These are phyloP conservation scores for Aspergillus flavus DNA, from an alignment of 2,329 filamentous ascomycete genomes.

Conservation along the genomic window DNA sequence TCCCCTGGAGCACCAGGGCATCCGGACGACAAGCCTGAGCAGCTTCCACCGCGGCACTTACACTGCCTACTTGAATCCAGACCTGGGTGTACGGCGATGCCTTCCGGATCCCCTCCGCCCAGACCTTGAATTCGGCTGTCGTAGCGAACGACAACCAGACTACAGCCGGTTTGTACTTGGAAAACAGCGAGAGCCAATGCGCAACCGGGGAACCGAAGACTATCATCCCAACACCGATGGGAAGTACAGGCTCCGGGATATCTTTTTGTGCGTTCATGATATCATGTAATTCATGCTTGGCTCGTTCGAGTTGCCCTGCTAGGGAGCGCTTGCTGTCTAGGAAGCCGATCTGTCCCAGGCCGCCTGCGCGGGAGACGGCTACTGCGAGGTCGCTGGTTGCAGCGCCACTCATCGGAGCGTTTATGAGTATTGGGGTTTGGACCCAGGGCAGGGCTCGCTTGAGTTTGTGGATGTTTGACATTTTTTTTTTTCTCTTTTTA, in stretches of 20 bases:
- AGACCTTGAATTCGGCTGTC: constrained; percentile 12
- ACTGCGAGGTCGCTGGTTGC: constrained; percentile 16
- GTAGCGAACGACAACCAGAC: constrained; percentile 21
- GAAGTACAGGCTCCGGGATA: not conserved
- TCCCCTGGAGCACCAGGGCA: constrained; percentile 20
- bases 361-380: constrained; percentile 17
- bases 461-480: not conserved
- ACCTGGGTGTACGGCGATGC: not conserved
- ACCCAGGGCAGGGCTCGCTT: constrained; percentile 19
- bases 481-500: not conserved
- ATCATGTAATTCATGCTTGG: constrained; percentile 3
- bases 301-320: not conserved
- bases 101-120: constrained; percentile 14
- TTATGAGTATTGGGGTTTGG: constrained; percentile 16
- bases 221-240: not conserved
- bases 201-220: not conserved
- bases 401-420: constrained; percentile 22
- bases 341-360: constrained; percentile 21
- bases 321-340: constrained; percentile 1
- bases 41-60: constrained; percentile 14
- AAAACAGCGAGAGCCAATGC: constrained; percentile 11
- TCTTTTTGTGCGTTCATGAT: not conserved
- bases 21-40: constrained; percentile 16
- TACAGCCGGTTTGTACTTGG: constrained; percentile 15
- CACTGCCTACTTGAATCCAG: constrained; percentile 1